Evolutionary conservation across 163 green algal genomes (phyloP), one percentile per base, ranked within the genome.

Genomic region (Volvox carteri): DNA sequence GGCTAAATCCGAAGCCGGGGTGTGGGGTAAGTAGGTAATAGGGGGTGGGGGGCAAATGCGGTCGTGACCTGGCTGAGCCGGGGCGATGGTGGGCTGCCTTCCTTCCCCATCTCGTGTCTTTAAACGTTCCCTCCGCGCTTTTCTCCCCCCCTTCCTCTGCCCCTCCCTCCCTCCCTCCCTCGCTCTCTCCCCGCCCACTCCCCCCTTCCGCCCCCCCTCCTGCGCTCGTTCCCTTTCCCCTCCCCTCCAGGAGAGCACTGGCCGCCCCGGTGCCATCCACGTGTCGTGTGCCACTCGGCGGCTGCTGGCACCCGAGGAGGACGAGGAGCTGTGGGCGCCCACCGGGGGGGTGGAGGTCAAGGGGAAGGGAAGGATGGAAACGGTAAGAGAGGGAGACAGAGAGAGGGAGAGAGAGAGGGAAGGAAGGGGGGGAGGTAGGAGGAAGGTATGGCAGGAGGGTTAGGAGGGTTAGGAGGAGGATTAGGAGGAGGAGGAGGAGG

Each of bases 331-430:
- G 54, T 87, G 79, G 79, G 42, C 30, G n/a, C 5, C 42, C 79
- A 81, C 72, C 5, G 87, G 87, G 14, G 88, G 88, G 1, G 81
- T 92, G 44, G 73, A 92, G 23, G 88, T 92, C 73, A 92, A 92
- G 81, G 88, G 88, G 58, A 89, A 90, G 81, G 88, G 88, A 7
- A 35, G 46, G 16, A 92, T 92, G 88, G 50, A 86, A 2, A 92
- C 76, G 65, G 58, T 86, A 37, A 83, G 70, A 41, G n/a, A 19
- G 46, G 75, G 12, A 8, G 46, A 35, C 30, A 39, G 46, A 23
- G 8, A 48, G 16, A 70, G 8, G 67, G 67, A 28, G 46, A 5
- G 25, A 4, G 67, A 33, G 75, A 68, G 4, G n/a, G 48, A 0
- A 48, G 4, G 30, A 56, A 67, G 14, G 44, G 35, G 5, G 39